Evolutionary conservation across 768 basidiomycete species (phyloP), one percentile per base, ranked within the genome.

Genomic region (Inosperma sp.): DNA sequence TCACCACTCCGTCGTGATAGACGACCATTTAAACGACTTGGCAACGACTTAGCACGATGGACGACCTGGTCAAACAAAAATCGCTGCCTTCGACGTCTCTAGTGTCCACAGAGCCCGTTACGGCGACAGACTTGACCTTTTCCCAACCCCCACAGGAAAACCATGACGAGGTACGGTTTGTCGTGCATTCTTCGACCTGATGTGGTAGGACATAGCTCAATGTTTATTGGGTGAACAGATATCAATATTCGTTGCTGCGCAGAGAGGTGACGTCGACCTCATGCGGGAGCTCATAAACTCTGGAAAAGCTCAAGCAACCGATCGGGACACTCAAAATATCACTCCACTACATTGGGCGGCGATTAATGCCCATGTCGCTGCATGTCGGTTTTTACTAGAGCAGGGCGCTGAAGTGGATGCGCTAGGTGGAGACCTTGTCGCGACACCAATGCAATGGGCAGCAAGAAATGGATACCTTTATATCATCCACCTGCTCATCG

Each of bases 261-360:
- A 96, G 62, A 76, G 90, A 45, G 94, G 94, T 8, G 93, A 95
- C 59, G 73, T 92, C 6, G 63, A 67, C 7, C 68, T 78, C 34
- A 68, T 95, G 23, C 78, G 77, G 5, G 66, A 79, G 43, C 78
- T 93, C 50, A 73, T 93, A 33, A 80, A 84, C 57, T 85, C 83
- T 1, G 86, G 86, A 4, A 72, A 75, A 52, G 86, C 86, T 16
- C 75, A 69, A 5, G 86, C 84, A 16, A 83, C 83, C 12, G 90
- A 91, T 67, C 75, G 86, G 41, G 95, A 98, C 68, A 77, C 79
- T 23, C 88, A 95, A 65, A 93, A 94, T 59, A 90, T 97, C 55
- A 95, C 94, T 0, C 87, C 96, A 2, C 79, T 99, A 2, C 96
- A 99, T 64, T 99, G 96, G 96, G 94, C 96, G 7, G 86, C 94